These are phyloP conservation scores for Colletotrichum nymphaeae DNA, from an alignment of 2,329 filamentous ascomycete genomes.

Conservation along the genomic window DNA sequence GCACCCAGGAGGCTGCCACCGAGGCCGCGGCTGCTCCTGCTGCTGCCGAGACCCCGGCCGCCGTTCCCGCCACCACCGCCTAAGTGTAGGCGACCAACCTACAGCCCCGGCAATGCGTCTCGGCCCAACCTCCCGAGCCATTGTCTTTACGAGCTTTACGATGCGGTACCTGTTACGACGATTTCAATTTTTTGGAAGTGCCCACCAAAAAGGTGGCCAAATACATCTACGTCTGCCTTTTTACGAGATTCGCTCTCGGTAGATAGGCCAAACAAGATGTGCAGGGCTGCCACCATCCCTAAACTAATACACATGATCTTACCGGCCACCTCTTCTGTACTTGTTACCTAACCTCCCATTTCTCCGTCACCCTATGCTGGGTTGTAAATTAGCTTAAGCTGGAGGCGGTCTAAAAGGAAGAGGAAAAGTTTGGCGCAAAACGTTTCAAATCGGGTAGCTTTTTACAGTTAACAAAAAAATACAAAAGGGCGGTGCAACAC, in stretches of 20 bases:
- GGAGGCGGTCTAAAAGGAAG: conserved; percentile 42
- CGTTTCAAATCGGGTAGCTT: conserved; percentile 46
- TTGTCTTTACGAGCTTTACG: conserved; percentile 34
- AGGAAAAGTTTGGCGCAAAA: conserved; percentile 48
- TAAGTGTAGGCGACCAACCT: conserved; percentile 40
- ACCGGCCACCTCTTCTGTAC: conserved; percentile 45
- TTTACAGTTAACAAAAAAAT: conserved; percentile 33
- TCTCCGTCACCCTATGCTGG: conserved; percentile 48
- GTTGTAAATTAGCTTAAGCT: conserved; percentile 51
- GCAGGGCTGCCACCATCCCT: conserved; percentile 35
- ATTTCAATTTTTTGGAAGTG: conserved; percentile 38
- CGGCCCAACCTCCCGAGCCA: conserved; percentile 5
- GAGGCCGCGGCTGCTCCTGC: conserved; percentile 37
- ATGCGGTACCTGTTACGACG: conserved; percentile 37
- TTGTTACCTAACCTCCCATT: conserved; percentile 44
- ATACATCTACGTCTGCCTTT: conserved; percentile 35
- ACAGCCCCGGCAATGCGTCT: conserved; percentile 25
- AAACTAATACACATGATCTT: conserved; percentile 40
- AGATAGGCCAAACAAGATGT: conserved; percentile 33
- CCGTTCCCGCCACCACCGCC: conserved; percentile 43
- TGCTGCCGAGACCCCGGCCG: conserved; percentile 39
- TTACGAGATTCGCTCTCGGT: conserved; percentile 33
- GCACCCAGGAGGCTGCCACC: conserved; percentile 49
- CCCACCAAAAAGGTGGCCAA: conserved; percentile 28
- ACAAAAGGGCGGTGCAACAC: conserved; percentile 7